Evolutionary conservation across 2,329 filamentous ascomycete genomes (phyloP).

Genomic region (Aspergillus sp.): DNA sequence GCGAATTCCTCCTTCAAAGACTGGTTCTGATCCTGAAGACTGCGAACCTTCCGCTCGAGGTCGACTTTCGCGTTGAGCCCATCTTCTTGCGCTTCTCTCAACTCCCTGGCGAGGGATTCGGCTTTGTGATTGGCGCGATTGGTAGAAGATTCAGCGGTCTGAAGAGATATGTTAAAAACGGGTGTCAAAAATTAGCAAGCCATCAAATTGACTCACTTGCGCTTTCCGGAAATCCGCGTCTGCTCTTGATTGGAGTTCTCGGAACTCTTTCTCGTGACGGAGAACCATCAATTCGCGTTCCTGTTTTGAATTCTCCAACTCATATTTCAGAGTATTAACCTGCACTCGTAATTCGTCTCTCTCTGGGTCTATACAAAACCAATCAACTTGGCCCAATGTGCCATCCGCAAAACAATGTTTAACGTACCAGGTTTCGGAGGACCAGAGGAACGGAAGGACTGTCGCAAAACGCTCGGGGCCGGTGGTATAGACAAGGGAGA

Average conservation of each 20-base stretch:
- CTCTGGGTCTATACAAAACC: constrained; percentile 33
- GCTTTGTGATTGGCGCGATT: constrained; percentile 54
- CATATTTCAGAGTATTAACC: constrained; percentile 83
- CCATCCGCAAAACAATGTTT: not conserved
- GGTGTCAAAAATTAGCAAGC: not conserved
- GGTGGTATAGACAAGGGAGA: constrained; percentile 37
- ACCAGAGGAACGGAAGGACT: constrained; percentile 36
- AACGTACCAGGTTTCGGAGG: constrained; percentile 39
- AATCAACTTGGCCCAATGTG: constrained; percentile 11
- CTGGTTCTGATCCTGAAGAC: constrained; percentile 67
- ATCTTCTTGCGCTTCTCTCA: constrained; percentile 55
- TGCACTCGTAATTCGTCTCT: constrained; percentile 86
- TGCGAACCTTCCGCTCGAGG: constrained; percentile 56
- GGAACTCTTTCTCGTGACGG: constrained; percentile 78
- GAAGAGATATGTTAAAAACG: constrained; percentile 1
- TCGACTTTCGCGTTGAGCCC: constrained; percentile 55
- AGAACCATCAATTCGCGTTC: constrained; percentile 79
- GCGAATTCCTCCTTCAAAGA: constrained; percentile 77
- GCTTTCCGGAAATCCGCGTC: constrained; percentile 78
- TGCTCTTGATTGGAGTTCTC: constrained; percentile 75
- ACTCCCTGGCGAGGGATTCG: constrained; percentile 54
- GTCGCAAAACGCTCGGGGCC: constrained; percentile 35
- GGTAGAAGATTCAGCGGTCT: constrained; percentile 54
- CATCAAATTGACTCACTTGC: constrained; percentile 41
- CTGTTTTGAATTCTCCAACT: constrained; percentile 80